Evolutionary conservation across 1,139 yeast species (phyloP).

Genomic region (Debaryomycetaceae sp.): DNA sequence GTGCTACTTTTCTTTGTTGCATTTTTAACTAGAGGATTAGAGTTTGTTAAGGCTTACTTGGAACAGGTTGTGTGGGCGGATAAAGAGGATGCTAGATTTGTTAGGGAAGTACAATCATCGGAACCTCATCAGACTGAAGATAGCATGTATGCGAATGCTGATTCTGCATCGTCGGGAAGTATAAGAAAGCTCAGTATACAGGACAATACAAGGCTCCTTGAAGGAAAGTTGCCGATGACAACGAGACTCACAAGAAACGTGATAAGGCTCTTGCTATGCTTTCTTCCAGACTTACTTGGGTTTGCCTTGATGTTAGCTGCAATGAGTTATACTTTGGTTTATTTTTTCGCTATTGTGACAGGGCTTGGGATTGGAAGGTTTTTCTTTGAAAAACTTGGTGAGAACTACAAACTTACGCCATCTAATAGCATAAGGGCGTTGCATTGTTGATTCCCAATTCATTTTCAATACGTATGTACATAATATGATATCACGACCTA

Average conservation of each 20-base stretch:
- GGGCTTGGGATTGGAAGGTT: conserved; percentile 71
- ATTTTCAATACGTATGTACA: neutral
- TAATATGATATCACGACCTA: neutral
- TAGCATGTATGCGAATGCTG: neutral
- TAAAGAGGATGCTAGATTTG: conserved; percentile 14
- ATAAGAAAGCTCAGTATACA: neutral
- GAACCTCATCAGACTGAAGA: neutral
- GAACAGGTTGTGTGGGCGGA: conserved; percentile 62
- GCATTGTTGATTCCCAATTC: conserved; percentile 8
- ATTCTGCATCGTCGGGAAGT: neutral
- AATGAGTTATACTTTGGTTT: conserved; percentile 63
- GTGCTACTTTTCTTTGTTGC: conserved; percentile 55
- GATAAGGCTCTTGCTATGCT: conserved; percentile 51
- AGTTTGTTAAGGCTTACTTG: conserved; percentile 56
- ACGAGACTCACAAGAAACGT: conserved; percentile 35
- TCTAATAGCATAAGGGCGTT: conserved; percentile 5
- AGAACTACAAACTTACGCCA: conserved; percentile 12
- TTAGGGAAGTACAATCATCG: neutral
- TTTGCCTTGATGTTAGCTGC: conserved; percentile 75
- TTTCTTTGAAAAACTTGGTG: conserved; percentile 54
- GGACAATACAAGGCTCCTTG: conserved; percentile 1
- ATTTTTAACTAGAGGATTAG: conserved; percentile 54
- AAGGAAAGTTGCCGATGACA: conserved; percentile 7
- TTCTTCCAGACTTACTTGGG: conserved; percentile 61
- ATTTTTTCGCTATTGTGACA: conserved; percentile 67